Evolutionary conservation across 768 basidiomycete species (phyloP).

Genomic region (Tephrocybe sp.): DNA sequence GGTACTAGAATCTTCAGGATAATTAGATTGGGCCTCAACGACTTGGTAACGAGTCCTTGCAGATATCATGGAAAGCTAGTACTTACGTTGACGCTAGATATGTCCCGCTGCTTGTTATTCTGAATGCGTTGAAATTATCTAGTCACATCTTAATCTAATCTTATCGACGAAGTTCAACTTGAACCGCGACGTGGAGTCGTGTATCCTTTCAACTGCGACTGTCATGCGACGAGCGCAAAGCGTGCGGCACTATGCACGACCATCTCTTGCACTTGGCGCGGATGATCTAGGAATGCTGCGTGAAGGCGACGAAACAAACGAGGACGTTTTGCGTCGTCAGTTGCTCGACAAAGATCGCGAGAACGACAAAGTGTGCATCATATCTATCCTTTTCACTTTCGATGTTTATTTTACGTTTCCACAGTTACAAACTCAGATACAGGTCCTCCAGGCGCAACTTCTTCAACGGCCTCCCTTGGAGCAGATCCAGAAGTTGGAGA

Average conservation of each 20-base stretch:
- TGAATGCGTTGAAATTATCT: no score
- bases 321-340: constrained; percentile 63
- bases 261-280: constrained; percentile 47
- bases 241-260: constrained; percentile 52
- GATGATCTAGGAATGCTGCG: constrained; percentile 63
- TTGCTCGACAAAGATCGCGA: constrained; percentile 69
- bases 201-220: constrained; percentile 8
- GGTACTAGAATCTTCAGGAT: no score
- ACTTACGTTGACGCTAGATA: no score
- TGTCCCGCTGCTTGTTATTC: no score
- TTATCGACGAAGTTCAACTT: no score
- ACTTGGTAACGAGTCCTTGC: no score
- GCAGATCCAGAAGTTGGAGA: constrained; percentile 61
- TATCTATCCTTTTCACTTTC: background rate
- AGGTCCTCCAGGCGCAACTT: constrained; percentile 64
- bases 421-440: constrained; percentile 64
- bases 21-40: no score
- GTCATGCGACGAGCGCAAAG: constrained; percentile 73
- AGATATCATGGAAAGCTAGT: no score
- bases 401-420: background rate
- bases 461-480: constrained; percentile 69
- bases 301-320: constrained; percentile 58
- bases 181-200: no score
- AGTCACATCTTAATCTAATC: no score
- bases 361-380: constrained; percentile 56